Evolutionary conservation across 108 stramenopile genomes (phyloP).

Genomic region (Nitzschia sp.): DNA sequence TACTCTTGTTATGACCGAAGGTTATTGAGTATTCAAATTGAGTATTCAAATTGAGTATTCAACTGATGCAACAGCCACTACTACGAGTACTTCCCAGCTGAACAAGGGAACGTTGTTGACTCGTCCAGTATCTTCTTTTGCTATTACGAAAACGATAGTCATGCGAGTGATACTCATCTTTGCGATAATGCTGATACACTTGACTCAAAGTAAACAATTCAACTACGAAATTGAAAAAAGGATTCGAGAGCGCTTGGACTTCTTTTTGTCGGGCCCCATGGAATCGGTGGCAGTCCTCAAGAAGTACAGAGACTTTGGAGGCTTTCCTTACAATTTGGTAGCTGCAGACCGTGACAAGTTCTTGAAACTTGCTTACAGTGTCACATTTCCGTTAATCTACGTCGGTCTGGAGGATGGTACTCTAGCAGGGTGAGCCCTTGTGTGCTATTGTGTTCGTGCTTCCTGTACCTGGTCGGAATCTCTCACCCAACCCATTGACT

Average conservation of each 20-base stretch:
- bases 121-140: too few relatives aligned
- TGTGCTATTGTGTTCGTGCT: neutral
- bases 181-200: too few relatives aligned
- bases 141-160: too few relatives aligned
- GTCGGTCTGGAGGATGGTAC: constrained; percentile 43
- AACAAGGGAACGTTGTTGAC: too few relatives aligned
- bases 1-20: too few relatives aligned
- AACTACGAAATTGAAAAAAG: constrained; percentile 39
- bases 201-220: constrained; percentile 13
- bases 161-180: too few relatives aligned
- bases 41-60: too few relatives aligned
- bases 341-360: constrained; percentile 34
- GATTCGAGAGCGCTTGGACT: constrained; percentile 24
- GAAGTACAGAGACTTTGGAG: constrained; percentile 23
- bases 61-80: too few relatives aligned
- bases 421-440: constrained; percentile 19
- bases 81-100: too few relatives aligned
- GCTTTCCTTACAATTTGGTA: constrained; percentile 29
- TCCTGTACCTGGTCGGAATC: neutral
- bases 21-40: too few relatives aligned
- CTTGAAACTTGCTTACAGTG: constrained; percentile 20
- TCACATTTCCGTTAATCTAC: constrained; percentile 12
- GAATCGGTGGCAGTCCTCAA: constrained; percentile 4
- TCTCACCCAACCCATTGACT: neutral
- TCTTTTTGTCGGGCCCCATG: constrained; percentile 20